Evolutionary conservation across 2,329 filamentous ascomycete species (phyloP).

Genomic region (Myriosclerotinia curreyana): DNA sequence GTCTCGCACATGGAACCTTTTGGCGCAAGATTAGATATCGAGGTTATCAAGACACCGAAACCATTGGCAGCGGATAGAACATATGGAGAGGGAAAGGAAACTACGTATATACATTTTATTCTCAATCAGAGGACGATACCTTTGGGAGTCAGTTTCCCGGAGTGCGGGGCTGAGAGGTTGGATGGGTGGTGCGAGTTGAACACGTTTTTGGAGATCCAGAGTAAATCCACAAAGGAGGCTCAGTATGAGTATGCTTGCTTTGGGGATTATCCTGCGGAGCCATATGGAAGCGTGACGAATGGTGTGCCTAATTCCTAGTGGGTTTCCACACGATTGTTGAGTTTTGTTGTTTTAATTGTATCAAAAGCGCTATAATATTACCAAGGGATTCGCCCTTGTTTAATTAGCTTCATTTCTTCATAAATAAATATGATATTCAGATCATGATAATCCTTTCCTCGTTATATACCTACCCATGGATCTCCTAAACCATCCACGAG

Average conservation of each 20-base stretch:
- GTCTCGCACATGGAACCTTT: conserved; percentile 69
- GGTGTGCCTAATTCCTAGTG: conserved; percentile 40
- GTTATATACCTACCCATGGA: not conserved
- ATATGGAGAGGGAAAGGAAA: conserved; percentile 49
- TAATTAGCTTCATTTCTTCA: not conserved
- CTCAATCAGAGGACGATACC: conserved; percentile 73
- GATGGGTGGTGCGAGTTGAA: conserved; percentile 77
- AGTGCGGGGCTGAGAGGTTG: conserved; percentile 58
- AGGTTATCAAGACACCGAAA: conserved; percentile 65
- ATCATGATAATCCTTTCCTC: not conserved
- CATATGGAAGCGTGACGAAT: conserved; percentile 51
- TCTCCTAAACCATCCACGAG: not conserved
- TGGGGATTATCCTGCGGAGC: conserved; percentile 51
- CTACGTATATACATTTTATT: conserved; percentile 70
- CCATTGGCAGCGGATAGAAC: conserved; percentile 57
- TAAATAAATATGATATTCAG: not conserved
- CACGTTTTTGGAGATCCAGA: conserved; percentile 63
- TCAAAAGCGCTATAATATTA: not conserved
- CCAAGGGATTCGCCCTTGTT: not conserved
- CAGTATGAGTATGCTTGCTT: conserved; percentile 65
- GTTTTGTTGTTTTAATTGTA: not conserved
- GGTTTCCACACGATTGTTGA: not conserved
- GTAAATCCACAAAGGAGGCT: conserved; percentile 55
- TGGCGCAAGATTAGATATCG: conserved; percentile 69
- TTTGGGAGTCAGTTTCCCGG: conserved; percentile 61